Base-by-base conservation (phyloP, 164 flowering plant genomes). In the Amborella trichopoda region DNA sequence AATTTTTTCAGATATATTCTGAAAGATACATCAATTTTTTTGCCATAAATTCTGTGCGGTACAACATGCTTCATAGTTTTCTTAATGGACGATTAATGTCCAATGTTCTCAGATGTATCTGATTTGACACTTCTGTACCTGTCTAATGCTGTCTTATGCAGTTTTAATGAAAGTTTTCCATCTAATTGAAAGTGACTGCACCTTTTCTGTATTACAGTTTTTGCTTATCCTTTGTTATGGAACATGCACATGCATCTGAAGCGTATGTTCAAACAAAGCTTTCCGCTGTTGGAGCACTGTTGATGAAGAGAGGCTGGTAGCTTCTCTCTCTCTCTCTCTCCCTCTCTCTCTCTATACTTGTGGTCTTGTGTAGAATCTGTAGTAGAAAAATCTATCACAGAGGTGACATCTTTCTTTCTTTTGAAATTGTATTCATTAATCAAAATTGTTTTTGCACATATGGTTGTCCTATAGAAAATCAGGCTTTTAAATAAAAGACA, bases 301-400 rank as follows among this genome's bases (percentile, higher is more conserved):
- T 91, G 71, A 58, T 91, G 66, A 91, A 91, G 66, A 73, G 95
- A 60, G 96, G 95, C 50, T 87, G 99, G 96, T 87, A 68, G 66
- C 80, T 65, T 52, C n/a, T 26, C 5, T 1, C 8, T 18, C 6
- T 5, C 19, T 8, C 9, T 14, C 14, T 30, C 11, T 8, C 14
- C 14, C 34, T 30, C 34, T 30, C 9, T 30, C 11, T 0, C 9
- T 8, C 14, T 14, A 30, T 8, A 30, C 14, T 30, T 30, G 14
- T 8, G 9, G 34, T 9, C 34, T 14, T 14, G 9, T 14, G 14
- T 8, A 14, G 34, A 30, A 30, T 30, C 34, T 30, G 14, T 30
- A 8, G 34, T 30, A 30, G 34, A 9, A 30, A 14, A 30, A n/a
- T n/a, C n/a, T n/a, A n/a, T n/a, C n/a, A n/a, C n/a, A n/a, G n/a